Evolutionary conservation across 495 filamentous ascomycete species (phyloP).

Genomic region (Neurospora cerealis): DNA sequence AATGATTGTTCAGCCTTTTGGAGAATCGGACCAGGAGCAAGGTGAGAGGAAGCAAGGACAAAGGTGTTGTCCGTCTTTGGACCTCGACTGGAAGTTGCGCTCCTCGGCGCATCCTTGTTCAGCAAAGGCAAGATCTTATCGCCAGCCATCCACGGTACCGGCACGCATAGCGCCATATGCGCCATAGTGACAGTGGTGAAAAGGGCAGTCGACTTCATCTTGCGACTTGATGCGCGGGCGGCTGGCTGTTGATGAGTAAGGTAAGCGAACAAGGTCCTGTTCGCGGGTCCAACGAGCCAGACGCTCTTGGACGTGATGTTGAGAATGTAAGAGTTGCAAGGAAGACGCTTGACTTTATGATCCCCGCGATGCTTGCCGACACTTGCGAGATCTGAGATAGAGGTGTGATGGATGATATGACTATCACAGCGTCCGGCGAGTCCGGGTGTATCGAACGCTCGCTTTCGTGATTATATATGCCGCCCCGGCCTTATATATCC

Average conservation of each 20-base stretch:
- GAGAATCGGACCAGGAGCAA: not conserved
- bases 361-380: not conserved
- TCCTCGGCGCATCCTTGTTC: not conserved
- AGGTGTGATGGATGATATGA: not conserved
- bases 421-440: not conserved
- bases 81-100: not conserved
- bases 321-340: not conserved
- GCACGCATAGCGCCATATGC: constrained; percentile 10
- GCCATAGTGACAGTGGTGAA: constrained; percentile 10
- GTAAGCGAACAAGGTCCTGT: not conserved
- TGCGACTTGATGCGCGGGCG: not conserved
- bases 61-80: not conserved
- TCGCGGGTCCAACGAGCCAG: not conserved
- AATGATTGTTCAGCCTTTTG: not conserved
- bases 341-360: not conserved
- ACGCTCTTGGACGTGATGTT: not conserved
- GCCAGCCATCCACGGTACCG: not conserved
- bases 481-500: not conserved
- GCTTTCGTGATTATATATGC: not conserved
- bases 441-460: not conserved
- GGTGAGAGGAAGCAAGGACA: not conserved
- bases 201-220: constrained; percentile 12
- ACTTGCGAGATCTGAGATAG: not conserved
- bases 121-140: not conserved
- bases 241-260: not conserved